A percentile compares a stretch with the other conserved stretches of the same genome.
Conservation (phyloP, 2,329 filamentous ascomycete species). For the Pyricularia grisea region DNA sequence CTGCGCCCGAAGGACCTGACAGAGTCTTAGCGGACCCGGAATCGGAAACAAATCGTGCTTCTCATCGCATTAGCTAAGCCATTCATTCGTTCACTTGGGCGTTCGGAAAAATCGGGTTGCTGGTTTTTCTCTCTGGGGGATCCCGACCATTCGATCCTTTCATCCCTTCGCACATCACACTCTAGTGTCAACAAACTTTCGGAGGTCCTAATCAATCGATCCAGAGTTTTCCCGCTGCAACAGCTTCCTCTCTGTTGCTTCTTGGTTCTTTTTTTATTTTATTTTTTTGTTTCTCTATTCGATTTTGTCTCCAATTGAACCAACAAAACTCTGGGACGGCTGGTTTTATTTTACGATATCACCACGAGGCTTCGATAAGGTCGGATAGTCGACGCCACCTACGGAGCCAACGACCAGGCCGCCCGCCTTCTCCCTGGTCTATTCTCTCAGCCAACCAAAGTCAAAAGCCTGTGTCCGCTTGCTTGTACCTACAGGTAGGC, state of each 20-base stretch:
- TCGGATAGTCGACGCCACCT: neutral
- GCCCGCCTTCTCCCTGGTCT: neutral
- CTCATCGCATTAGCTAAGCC: neutral
- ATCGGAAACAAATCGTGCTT: neutral
- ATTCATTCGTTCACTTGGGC: neutral
- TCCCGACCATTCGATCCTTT: neutral
- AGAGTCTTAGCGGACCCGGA: neutral
- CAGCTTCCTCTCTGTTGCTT: neutral
- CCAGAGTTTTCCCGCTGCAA: neutral
- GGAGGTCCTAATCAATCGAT: neutral
- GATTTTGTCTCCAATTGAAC: neutral
- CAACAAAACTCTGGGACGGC: neutral
- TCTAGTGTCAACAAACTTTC: neutral
- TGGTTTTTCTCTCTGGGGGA: neutral
- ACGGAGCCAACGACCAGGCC: neutral
- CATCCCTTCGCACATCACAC: neutral
- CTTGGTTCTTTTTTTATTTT: slow-evolving; percentile 3
- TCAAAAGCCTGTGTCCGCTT: neutral
- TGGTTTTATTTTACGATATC: neutral
- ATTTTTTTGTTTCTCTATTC: slow-evolving; percentile 2
- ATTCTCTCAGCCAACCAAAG: neutral
- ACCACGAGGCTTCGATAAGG: neutral
- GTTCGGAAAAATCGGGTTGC: neutral
- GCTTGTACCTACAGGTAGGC: neutral
- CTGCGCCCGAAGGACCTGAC: neutral